Evolutionary conservation across 176 grass and related monocot genomes (phyloP).

Genomic region (Zea luxurians): DNA sequence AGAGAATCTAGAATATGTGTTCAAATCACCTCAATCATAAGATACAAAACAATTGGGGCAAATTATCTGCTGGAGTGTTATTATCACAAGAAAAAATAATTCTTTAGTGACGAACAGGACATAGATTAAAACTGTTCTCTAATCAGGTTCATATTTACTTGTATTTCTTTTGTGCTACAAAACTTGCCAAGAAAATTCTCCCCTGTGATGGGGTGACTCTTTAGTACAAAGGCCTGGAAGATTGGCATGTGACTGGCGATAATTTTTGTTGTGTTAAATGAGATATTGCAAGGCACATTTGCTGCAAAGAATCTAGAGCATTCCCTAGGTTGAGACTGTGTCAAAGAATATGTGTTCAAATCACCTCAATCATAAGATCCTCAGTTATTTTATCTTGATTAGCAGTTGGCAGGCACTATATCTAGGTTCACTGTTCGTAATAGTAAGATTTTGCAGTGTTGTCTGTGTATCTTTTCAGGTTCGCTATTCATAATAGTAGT

Average conservation of each 20-base stretch:
- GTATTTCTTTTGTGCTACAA: background rate
- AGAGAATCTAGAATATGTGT: background rate
- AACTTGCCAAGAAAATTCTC: background rate
- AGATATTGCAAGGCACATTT: background rate
- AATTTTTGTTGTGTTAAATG: constrained; percentile 1
- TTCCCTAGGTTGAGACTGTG: background rate
- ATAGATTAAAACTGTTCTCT: background rate
- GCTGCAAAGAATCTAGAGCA: background rate
- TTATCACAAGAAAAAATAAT: background rate
- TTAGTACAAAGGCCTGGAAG: background rate
- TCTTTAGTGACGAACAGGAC: background rate
- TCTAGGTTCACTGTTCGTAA: background rate
- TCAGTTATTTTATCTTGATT: background rate
- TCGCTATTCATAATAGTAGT: background rate
- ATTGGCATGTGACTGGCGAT: background rate
- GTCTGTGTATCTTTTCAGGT: background rate
- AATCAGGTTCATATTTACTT: background rate
- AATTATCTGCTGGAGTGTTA: background rate
- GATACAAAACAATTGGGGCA: background rate
- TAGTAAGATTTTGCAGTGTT: background rate
- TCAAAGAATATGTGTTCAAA: background rate
- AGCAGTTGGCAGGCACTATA: background rate
- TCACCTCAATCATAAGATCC: background rate
- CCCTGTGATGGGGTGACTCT: background rate
- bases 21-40: background rate